phyloP scores from a whole-genome alignment of 2,329 filamentous ascomycete species.

The Cercospora zeae-maydis region DNA sequence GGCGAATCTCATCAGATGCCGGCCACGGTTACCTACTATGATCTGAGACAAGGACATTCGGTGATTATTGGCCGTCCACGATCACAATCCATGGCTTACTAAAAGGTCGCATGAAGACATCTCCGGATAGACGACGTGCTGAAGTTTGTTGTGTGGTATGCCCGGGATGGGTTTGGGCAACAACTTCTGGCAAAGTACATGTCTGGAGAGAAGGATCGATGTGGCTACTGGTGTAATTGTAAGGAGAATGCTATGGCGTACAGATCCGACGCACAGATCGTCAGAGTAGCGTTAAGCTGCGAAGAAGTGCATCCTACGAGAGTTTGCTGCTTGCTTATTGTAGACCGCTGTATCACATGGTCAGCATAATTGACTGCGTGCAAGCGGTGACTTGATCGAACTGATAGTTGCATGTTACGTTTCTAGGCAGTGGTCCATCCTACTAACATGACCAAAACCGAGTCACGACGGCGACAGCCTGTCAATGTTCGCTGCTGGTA shows the following conservation, averaged over 20 bases:
- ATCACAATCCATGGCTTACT: slow-evolving; percentile 4
- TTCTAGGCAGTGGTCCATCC: too few species aligned
- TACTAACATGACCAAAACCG: not conserved
- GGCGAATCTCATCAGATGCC: not conserved
- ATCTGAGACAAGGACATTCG: too few species aligned
- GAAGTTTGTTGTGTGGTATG: slow-evolving; percentile 4
- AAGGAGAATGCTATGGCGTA: not conserved
- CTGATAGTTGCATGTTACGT: not conserved
- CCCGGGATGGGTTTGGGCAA: slow-evolving; percentile 7
- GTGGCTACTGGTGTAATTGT: not conserved
- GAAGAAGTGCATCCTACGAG: not conserved
- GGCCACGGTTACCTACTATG: not conserved
- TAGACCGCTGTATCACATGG: not conserved
- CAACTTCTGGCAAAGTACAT: not conserved
- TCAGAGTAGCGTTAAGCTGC: not conserved
- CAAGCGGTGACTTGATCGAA: not conserved
- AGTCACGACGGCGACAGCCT: not conserved
- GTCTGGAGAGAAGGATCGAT: not conserved
- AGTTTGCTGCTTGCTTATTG: not conserved
- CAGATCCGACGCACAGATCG: not conserved
- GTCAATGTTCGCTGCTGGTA: not conserved
- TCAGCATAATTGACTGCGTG: not conserved
- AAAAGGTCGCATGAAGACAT: slow-evolving; percentile 8
- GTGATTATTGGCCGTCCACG: not conserved
- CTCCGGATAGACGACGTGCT: slow-evolving; percentile 2